Conservation (phyloP, 1,284 basidiomycete genomes). For the Sutorius eximius region DNA sequence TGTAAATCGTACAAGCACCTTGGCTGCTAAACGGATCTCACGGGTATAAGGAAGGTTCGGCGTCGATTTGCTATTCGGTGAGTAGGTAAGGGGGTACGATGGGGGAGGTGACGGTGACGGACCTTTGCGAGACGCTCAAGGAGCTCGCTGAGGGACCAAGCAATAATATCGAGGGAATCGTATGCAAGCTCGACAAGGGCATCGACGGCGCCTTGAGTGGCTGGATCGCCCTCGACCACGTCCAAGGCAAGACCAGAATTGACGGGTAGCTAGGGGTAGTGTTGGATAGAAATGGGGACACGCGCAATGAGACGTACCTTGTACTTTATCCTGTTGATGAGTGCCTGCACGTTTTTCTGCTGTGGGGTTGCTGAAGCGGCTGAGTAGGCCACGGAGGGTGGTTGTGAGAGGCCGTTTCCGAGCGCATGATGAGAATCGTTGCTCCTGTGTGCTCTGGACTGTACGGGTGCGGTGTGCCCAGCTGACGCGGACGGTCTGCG, state of each 20-base stretch:
- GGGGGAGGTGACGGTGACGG: slow-evolving; percentile 24
- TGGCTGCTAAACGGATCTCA: too few species aligned
- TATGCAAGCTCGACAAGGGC: slow-evolving; percentile 76
- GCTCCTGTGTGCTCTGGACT: slow-evolving; percentile 44
- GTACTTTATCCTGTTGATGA: slow-evolving; percentile 71
- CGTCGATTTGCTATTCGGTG: slow-evolving; percentile 46
- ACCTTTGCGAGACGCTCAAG: slow-evolving; percentile 80
- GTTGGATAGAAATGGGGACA: neutral
- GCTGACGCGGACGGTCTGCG: slow-evolving; percentile 50
- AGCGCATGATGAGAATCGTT: slow-evolving; percentile 51
- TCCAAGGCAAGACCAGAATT: slow-evolving; percentile 76
- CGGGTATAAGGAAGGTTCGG: too few species aligned
- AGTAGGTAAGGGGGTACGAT: slow-evolving; percentile 8
- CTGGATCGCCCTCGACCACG: slow-evolving; percentile 71
- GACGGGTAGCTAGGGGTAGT: slow-evolving; percentile 67
- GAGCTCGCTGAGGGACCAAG: slow-evolving; percentile 72
- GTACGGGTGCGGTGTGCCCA: slow-evolving; percentile 29
- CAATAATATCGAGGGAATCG: slow-evolving; percentile 76
- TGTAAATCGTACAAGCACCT: too few species aligned
- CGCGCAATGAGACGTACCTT: slow-evolving; percentile 46
- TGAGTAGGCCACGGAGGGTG: slow-evolving; percentile 36
- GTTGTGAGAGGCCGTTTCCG: slow-evolving; percentile 37
- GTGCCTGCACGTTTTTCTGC: slow-evolving; percentile 68
- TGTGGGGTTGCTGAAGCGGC: slow-evolving; percentile 53
- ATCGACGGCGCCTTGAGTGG: slow-evolving; percentile 72